Percentiles rank a stretch among this genome's conserved stretches.
phyloP scores from a whole-genome alignment of 805 yeast species.

The Saccharomyces mikatae region DNA sequence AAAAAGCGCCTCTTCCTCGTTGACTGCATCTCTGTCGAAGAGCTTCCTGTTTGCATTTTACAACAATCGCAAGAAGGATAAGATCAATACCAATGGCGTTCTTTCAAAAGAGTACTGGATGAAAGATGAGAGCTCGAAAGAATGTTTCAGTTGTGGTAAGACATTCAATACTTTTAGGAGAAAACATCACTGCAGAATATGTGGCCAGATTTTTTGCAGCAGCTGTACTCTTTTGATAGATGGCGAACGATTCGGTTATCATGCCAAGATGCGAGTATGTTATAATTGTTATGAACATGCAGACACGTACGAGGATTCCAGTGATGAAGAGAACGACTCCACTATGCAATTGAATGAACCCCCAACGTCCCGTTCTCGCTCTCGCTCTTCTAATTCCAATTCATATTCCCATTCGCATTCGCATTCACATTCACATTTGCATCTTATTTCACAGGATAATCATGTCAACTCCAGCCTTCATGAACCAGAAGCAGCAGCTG shows the following conservation, averaged over 20 bases:
- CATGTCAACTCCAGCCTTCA: neutral
- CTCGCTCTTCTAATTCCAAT: neutral
- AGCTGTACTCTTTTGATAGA: conserved; percentile 67
- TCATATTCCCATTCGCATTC: neutral
- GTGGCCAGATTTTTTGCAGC: conserved; percentile 92
- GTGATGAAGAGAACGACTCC: conserved; percentile 45
- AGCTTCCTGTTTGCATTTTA: conserved; percentile 37
- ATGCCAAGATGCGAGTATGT: conserved; percentile 61
- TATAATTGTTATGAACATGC: conserved; percentile 56
- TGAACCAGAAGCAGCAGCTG: neutral
- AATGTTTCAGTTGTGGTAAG: conserved; percentile 76
- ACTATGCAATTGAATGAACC: conserved; percentile 6
- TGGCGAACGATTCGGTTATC: conserved; percentile 54
- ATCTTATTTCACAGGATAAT: conserved; percentile 4
- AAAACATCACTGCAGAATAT: conserved; percentile 89
- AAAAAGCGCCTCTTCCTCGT: conserved; percentile 33
- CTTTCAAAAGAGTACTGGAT: conserved; percentile 78
- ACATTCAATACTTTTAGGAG: conserved; percentile 80
- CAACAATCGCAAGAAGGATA: conserved; percentile 21
- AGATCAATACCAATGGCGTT: conserved; percentile 17
- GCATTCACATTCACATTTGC: neutral
- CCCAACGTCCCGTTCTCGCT: neutral
- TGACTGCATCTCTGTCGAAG: conserved; percentile 36
- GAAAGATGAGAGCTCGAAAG: conserved; percentile 86
- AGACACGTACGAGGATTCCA: conserved; percentile 62